phyloP scores from a whole-genome alignment of 73 alveolate genomes.

The Tetrahymena thermophila region DNA sequence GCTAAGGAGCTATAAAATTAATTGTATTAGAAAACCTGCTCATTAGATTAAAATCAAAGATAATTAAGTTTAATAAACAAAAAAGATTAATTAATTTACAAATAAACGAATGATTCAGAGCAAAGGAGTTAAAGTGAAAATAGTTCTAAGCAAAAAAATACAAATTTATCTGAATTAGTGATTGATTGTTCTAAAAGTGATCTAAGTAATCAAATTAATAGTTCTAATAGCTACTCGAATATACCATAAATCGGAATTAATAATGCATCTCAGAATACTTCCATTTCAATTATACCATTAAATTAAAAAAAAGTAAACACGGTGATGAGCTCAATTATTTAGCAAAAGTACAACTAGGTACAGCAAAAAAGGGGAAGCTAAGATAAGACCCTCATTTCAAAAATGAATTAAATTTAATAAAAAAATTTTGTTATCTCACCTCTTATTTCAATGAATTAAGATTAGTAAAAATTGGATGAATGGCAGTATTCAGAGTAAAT shows the following conservation, averaged over 20 bases:
- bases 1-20: neutral
- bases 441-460: neutral
- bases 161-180: neutral
- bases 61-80: neutral
- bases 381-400: neutral
- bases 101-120: neutral
- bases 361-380: neutral
- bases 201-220: no score
- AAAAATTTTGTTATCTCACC: neutral
- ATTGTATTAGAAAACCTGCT: neutral
- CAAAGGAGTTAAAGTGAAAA: neutral
- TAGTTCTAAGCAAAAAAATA: no score
- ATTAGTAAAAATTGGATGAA: neutral
- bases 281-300: neutral
- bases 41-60: neutral
- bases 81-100: neutral
- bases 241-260: neutral
- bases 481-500: neutral
- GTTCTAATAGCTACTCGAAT: neutral
- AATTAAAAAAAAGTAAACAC: neutral
- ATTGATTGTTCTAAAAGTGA: neutral
- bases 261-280: neutral
- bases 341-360: neutral
- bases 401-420: neutral
- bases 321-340: neutral